These are phyloP conservation scores for Fraxinus nigra DNA, from an alignment of 305 asterid species.

Conservation along the genomic window DNA sequence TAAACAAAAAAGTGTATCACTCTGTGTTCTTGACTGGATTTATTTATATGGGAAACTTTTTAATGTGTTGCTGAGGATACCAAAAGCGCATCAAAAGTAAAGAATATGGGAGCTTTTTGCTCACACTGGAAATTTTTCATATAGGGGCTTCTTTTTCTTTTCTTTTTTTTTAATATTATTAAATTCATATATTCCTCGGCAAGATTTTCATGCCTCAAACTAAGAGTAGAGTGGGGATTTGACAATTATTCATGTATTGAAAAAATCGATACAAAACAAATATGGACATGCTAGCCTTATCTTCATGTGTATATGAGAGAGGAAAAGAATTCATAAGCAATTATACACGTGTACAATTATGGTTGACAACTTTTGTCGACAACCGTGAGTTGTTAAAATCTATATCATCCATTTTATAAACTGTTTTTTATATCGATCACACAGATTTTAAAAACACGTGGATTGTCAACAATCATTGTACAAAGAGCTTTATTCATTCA, in stretches of 20 bases:
- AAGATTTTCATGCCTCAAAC: not conserved
- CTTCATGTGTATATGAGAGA: not conserved
- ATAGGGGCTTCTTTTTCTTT: not conserved
- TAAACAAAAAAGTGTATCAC: constrained; percentile 27
- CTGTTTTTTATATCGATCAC: no score
- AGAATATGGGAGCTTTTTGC: constrained; percentile 14
- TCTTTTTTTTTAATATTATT: not conserved
- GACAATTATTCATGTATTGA: not conserved
- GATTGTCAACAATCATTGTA: no score
- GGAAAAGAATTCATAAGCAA: not conserved
- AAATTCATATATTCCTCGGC: not conserved
- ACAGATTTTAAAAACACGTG: no score
- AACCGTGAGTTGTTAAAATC: no score
- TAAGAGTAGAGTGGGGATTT: not conserved
- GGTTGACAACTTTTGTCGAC: no score
- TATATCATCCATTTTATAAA: no score
- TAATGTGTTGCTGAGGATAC: not conserved
- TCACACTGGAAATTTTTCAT: not conserved
- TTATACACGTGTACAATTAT: no score
- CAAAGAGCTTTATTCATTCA: no score
- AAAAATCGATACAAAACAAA: not conserved
- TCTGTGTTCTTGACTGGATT: constrained; percentile 31
- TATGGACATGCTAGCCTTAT: not conserved
- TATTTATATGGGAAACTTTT: constrained; percentile 7
- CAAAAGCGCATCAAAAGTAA: constrained; percentile 31